Conservation (phyloP, 305 asterid genomes). For the Solanum chacoense region DNA sequence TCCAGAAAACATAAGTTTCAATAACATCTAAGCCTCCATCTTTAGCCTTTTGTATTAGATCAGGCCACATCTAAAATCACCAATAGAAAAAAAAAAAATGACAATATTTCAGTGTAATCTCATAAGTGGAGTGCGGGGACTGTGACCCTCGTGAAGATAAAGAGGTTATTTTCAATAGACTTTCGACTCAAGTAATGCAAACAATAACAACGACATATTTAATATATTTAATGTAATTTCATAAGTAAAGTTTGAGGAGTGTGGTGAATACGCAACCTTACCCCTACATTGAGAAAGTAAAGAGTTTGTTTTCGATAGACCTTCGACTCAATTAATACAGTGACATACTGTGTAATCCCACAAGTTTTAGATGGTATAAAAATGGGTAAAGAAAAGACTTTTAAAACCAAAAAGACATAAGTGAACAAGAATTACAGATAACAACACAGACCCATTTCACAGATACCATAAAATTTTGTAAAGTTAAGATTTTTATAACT, state of each 20-base stretch:
- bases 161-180: not conserved
- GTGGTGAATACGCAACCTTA: not conserved
- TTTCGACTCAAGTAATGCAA: not conserved
- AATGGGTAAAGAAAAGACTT: not conserved
- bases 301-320: not conserved
- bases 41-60: slow-evolving; percentile 82
- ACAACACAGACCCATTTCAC: not conserved
- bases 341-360: not conserved
- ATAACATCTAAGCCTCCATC: slow-evolving; percentile 93
- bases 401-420: not conserved
- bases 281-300: not conserved
- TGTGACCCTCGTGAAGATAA: not conserved
- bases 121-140: not conserved
- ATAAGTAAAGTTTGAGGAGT: not conserved
- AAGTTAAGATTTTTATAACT: not conserved
- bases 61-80: slow-evolving; percentile 80
- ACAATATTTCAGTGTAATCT: not conserved
- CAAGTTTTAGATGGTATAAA: not conserved
- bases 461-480: not conserved
- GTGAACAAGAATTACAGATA: not conserved
- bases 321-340: fast-evolving
- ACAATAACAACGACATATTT: fast-evolving
- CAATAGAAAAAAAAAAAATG: not conserved
- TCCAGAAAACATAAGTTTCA: slow-evolving; percentile 89
- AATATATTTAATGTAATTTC: fast-evolving